A percentile compares a stretch with the other conserved stretches of the same genome.
Conservation (phyloP, 371 early-diverging fungal species). For the Lichtheimia hyalospora region DNA sequence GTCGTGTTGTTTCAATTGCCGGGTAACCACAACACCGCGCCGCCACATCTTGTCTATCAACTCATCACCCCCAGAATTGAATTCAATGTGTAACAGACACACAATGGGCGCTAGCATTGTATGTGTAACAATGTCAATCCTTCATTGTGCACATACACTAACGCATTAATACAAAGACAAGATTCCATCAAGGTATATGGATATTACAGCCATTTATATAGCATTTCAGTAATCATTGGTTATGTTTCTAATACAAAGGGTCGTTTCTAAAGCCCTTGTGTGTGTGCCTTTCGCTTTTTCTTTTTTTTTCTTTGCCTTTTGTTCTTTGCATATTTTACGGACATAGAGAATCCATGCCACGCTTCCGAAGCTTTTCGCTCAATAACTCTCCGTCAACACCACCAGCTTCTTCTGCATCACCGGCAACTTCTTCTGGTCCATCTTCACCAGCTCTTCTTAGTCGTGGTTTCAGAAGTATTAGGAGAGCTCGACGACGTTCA, state of each 20-base stretch:
- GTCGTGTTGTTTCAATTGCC: too few relatives aligned
- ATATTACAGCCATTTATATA: too few relatives aligned
- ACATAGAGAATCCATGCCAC: conserved; percentile 22
- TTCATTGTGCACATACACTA: too few relatives aligned
- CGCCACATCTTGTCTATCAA: too few relatives aligned
- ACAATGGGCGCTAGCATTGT: too few relatives aligned
- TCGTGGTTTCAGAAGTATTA: conserved; percentile 37
- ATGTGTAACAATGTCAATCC: too few relatives aligned
- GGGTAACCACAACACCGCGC: too few relatives aligned
- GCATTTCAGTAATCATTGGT: background rate
- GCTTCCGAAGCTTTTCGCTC: conserved; percentile 34
- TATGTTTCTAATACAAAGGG: conserved; percentile 5
- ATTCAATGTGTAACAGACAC: too few relatives aligned
- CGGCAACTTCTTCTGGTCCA: background rate
- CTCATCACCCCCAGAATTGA: too few relatives aligned
- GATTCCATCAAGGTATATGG: too few relatives aligned
- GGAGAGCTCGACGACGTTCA: conserved; percentile 29
- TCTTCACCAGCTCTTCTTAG: conserved; percentile 29
- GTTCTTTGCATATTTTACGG: conserved; percentile 7
- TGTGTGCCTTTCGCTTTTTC: conserved; percentile 2
- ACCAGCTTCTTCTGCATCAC: conserved; percentile 5
- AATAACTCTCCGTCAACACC: conserved; percentile 12
- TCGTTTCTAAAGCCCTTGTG: background rate
- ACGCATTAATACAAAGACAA: too few relatives aligned
- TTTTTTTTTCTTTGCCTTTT: conserved; percentile 1